Base-by-base conservation (phyloP, 106 monocot genomes). In the Dendrobium huoshanense region DNA sequence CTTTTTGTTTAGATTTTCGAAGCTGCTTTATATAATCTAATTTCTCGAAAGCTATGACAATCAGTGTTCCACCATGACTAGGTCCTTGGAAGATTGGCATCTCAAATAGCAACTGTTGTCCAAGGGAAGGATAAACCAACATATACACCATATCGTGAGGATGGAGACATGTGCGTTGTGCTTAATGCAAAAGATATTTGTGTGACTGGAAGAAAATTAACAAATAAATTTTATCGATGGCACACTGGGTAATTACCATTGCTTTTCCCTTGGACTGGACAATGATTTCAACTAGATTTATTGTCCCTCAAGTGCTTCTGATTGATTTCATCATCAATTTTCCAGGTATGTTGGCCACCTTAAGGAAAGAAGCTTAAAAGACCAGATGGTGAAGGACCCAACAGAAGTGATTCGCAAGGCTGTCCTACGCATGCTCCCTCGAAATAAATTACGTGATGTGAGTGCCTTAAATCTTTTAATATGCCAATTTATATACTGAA, bases 81-180 rank as follows among this genome's bases (percentile, higher is more conserved):
- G 96, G 89, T 97, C 29, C 89, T 97, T 70, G 97, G 97, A 25
- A 94, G 97, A 76, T 80, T 97, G 79, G 94, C 97, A 58, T 97
- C 97, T 51, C 94, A 90, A 78, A 91, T 97, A 78, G 94, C 97
- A 55, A 91, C 87, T 72, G 90, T 94, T 29, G 78, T 97, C 80
- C 97, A 97, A 88, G 97, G 97, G 40, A 97, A 97, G 84, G 97
- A 97, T 79, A 97, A 97, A 61, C 97, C 97, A 72, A 97, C 94
- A 43, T 97, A 97, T 67, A 78, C 97, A 41, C 97, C 97, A 44
- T 33, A 94, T 55, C 90, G 82, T 79, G 97, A 97, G 77, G 92
- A 97, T 85, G 97, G 97, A 29, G 97, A 97, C 75, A 94, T 97
- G 94, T 97, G 97, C 72, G 80, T 94, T 55, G 89, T 97, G 37